Evolutionary conservation across 306 rosid genomes (phyloP).

Genomic region (Gynostemma pentaphyllum): DNA sequence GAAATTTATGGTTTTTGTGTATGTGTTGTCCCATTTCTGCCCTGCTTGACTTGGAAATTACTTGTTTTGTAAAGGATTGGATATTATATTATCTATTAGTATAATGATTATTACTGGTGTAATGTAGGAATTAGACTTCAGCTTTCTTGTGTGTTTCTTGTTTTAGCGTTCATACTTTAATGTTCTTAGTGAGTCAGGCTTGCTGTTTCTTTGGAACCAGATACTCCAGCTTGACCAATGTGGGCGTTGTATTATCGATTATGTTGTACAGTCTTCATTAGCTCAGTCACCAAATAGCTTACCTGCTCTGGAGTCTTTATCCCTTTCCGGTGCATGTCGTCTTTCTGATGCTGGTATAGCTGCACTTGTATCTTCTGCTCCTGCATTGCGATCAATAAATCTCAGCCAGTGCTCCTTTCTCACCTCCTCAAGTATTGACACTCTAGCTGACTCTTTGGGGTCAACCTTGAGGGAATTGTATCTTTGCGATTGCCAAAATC

Average conservation of each 20-base stretch:
- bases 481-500: slow-evolving; percentile 54
- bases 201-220: slow-evolving; percentile 30
- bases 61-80: background rate
- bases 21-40: background rate
- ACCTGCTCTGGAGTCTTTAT: slow-evolving; percentile 40
- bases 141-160: background rate
- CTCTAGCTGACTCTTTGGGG: slow-evolving; percentile 53
- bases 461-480: slow-evolving; percentile 54
- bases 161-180: background rate
- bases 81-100: background rate
- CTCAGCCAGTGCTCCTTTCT: slow-evolving; percentile 85
- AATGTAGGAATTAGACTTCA: background rate
- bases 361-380: slow-evolving; percentile 49
- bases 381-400: slow-evolving; percentile 61
- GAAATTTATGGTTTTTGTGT: background rate
- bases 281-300: slow-evolving; percentile 34
- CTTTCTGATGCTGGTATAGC: slow-evolving; percentile 53
- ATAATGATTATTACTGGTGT: background rate
- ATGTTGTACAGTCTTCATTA: slow-evolving; percentile 30
- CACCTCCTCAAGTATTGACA: slow-evolving; percentile 32
- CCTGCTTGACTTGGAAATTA: background rate
- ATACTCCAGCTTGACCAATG: slow-evolving; percentile 74
- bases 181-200: background rate
- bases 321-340: slow-evolving; percentile 78
- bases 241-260: slow-evolving; percentile 66